Evolutionary conservation across 2,329 filamentous ascomycete genomes (phyloP).

Genomic region (Alternaria novae-zelandiae): DNA sequence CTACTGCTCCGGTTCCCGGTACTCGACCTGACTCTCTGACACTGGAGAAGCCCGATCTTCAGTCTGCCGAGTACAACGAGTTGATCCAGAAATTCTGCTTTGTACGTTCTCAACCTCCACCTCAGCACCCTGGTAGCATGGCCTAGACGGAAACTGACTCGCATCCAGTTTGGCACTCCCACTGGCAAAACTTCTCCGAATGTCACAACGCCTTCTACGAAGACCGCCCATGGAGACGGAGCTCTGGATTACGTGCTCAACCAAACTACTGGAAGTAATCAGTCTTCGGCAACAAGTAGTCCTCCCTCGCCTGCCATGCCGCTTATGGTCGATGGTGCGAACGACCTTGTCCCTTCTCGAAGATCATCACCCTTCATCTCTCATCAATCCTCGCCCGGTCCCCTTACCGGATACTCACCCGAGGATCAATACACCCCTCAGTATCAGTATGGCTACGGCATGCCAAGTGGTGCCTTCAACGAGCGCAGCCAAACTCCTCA

Average conservation of each 20-base stretch:
- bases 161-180: constrained; percentile 58
- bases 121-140: constrained; percentile 42
- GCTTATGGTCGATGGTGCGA: constrained; percentile 49
- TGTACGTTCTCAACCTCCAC: constrained; percentile 73
- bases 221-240: constrained; percentile 34
- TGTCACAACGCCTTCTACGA: constrained; percentile 32
- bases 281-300: constrained; percentile 46
- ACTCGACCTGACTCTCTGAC: constrained; percentile 61
- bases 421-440: constrained; percentile 50
- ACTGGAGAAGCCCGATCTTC: constrained; percentile 71
- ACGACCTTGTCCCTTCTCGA: constrained; percentile 37
- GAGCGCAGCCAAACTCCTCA: constrained; percentile 55
- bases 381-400: constrained; percentile 52
- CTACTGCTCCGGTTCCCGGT: constrained; percentile 46
- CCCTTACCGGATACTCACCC: constrained; percentile 48
- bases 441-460: constrained; percentile 51
- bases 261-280: constrained; percentile 35
- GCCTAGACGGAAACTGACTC: constrained; percentile 50
- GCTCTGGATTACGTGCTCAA: constrained; percentile 37
- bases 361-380: constrained; percentile 45
- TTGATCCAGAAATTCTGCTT: constrained; percentile 99
- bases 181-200: constrained; percentile 50
- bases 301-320: constrained; percentile 45
- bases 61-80: constrained; percentile 92
- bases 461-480: constrained; percentile 53